A percentile compares a stretch with the other conserved stretches of the same genome.
Evolutionary conservation across 192 early-diverging fungal genomes (phyloP).

Genomic region (Geranomyces variabilis): DNA sequence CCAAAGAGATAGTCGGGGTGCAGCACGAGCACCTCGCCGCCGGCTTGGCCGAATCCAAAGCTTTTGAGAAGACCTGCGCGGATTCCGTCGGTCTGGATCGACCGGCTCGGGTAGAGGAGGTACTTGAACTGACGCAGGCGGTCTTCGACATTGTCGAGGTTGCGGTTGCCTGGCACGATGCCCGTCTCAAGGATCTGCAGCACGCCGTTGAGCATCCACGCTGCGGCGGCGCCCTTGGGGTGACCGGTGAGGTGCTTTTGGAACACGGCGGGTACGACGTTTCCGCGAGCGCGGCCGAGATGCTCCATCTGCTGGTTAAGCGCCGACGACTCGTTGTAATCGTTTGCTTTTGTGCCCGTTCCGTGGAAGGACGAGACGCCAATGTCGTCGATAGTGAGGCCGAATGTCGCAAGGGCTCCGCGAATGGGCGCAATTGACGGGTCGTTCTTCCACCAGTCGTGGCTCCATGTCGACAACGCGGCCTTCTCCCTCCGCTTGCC

Average conservation of each 20-base stretch:
- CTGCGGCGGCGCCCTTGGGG: conserved; percentile 94
- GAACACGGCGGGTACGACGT: conserved; percentile 76
- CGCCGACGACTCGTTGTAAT: conserved; percentile 90
- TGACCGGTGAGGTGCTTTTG: conserved; percentile 97
- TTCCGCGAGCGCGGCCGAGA: conserved; percentile 84
- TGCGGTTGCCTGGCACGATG: conserved; percentile 90
- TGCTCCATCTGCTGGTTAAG: conserved; percentile 83
- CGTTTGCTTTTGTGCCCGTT: conserved; percentile 92
- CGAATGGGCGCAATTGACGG: conserved; percentile 81
- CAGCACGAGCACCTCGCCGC: conserved; percentile 83
- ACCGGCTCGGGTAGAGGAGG: conserved; percentile 78
- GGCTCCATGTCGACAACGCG: conserved; percentile 74
- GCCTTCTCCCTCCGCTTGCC: conserved; percentile 62
- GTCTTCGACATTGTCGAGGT: conserved; percentile 82
- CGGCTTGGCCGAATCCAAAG: conserved; percentile 96
- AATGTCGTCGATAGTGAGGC: conserved; percentile 90
- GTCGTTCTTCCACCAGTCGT: conserved; percentile 77
- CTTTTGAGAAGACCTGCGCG: conserved; percentile 90
- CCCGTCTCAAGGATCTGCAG: conserved; percentile 84
- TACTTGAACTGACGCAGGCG: conserved; percentile 76
- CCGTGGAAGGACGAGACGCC: conserved; percentile 95
- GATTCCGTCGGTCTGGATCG: conserved; percentile 88
- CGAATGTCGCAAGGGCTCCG: conserved; percentile 84
- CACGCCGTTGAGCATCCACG: conserved; percentile 96
- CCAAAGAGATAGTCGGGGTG: conserved; percentile 87